Percentiles rank a stretch among this genome's conserved stretches.
phyloP scores from a whole-genome alignment of 1,139 yeast species.

The Casaregolazyma lundiana region DNA sequence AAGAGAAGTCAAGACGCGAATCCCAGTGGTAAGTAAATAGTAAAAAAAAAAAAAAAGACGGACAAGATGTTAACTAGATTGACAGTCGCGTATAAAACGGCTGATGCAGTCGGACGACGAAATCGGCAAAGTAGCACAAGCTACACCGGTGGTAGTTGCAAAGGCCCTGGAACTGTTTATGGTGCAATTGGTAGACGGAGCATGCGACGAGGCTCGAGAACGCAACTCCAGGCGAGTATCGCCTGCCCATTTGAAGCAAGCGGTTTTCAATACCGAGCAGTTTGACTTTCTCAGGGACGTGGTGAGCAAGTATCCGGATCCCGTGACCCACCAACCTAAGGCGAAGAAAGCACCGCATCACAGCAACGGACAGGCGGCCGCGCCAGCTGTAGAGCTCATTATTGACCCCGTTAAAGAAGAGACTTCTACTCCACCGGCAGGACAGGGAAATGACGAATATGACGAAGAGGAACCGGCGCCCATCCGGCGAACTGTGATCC shows the following conservation, averaged over 20 bases:
- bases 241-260: slow-evolving; percentile 77
- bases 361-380: not conserved
- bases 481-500: slow-evolving; percentile 7
- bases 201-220: slow-evolving; percentile 70
- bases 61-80: not conserved
- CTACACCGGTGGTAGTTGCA: slow-evolving; percentile 95
- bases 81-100: slow-evolving; percentile 78
- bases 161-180: slow-evolving; percentile 89
- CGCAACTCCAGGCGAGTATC: slow-evolving; percentile 78
- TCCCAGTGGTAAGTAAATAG: slow-evolving; percentile 58
- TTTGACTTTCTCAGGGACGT: slow-evolving; percentile 85
- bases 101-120: slow-evolving; percentile 98
- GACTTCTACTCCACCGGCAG: not conserved
- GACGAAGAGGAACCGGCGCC: slow-evolving; percentile 5
- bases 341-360: slow-evolving; percentile 9
- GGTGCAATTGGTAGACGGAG: slow-evolving; percentile 82
- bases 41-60: not conserved
- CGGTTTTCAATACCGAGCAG: slow-evolving; percentile 80
- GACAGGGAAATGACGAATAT: not conserved
- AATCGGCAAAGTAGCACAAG: slow-evolving; percentile 97
- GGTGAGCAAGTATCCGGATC: slow-evolving; percentile 53
- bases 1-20: slow-evolving; percentile 72
- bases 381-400: slow-evolving; percentile 1
- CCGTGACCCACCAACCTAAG: slow-evolving; percentile 25
- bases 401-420: not conserved